A percentile compares a stretch with the other conserved stretches of the same genome.
These are phyloP conservation scores for Fusarium verrucosum DNA, from an alignment of 2,329 filamentous ascomycete species.

Conservation along the genomic window DNA sequence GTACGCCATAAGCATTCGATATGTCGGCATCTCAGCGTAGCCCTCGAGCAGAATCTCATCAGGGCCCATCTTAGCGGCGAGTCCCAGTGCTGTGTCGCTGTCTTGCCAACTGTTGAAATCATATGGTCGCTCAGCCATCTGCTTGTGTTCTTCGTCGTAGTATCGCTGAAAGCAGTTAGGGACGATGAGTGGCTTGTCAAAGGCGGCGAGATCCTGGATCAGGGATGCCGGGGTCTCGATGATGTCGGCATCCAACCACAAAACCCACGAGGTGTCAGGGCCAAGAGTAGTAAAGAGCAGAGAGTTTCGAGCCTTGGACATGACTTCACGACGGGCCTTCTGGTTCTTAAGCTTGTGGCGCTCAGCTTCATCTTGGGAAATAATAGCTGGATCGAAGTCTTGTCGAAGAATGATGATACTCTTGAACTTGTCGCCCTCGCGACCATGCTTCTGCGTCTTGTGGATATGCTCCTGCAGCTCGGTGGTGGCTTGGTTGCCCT, in stretches of 20 bases:
- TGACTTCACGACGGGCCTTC: constrained; percentile 83
- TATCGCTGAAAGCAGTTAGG: constrained; percentile 96
- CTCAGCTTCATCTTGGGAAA: constrained; percentile 85
- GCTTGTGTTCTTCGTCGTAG: constrained; percentile 73
- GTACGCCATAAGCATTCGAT: constrained; percentile 89
- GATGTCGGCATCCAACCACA: constrained; percentile 95
- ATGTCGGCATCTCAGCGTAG: constrained; percentile 92
- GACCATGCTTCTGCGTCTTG: constrained; percentile 80
- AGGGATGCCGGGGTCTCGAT: constrained; percentile 84
- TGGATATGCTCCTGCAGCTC: constrained; percentile 85
- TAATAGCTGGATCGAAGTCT: constrained; percentile 85
- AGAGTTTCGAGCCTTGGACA: constrained; percentile 94
- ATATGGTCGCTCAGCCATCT: constrained; percentile 82
- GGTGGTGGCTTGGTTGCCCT: constrained; percentile 86
- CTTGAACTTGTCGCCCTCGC: constrained; percentile 84
- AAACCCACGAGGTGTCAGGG: constrained; percentile 90
- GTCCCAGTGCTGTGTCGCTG: constrained; percentile 77
- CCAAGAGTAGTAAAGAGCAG: constrained; percentile 95
- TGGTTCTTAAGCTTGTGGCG: constrained; percentile 93
- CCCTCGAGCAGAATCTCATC: constrained; percentile 95
- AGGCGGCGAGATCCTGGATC: constrained; percentile 89
- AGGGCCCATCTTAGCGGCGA: constrained; percentile 82
- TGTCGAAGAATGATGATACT: constrained; percentile 94
- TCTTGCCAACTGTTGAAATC: constrained; percentile 99
- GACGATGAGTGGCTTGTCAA: constrained; percentile 90